phyloP scores from a whole-genome alignment of 305 asterid species.

The Salvia sclarea region DNA sequence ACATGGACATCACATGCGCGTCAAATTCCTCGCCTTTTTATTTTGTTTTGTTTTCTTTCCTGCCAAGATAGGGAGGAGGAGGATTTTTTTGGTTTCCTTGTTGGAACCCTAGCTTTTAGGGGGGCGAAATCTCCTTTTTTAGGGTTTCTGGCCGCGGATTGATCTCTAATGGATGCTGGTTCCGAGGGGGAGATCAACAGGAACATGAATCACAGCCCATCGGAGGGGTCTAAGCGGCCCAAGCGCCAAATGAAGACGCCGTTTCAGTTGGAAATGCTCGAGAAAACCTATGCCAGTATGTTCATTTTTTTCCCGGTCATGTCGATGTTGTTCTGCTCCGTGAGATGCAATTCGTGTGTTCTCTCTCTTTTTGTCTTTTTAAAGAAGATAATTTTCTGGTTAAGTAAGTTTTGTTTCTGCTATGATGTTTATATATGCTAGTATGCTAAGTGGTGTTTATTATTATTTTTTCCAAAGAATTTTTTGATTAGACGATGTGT shows the following conservation, averaged over 20 bases:
- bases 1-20: conserved; percentile 36
- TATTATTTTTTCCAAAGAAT: background rate
- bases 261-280: conserved; percentile 85
- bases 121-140: conserved; percentile 38
- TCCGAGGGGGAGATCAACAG: conserved; percentile 73
- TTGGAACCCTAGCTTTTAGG: conserved; percentile 44
- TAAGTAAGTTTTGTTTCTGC: conserved; percentile 13
- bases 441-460: conserved; percentile 3
- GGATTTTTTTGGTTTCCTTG: conserved; percentile 24
- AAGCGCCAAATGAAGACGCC: conserved; percentile 99
- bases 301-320: conserved; percentile 1
- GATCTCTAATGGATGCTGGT: conserved; percentile 73
- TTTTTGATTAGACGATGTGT: background rate
- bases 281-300: conserved; percentile 82
- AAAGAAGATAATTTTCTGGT: background rate
- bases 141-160: conserved; percentile 52
- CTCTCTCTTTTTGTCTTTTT: background rate
- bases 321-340: conserved; percentile 24
- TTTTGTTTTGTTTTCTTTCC: conserved; percentile 37
- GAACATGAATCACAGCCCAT: conserved; percentile 52
- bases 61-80: conserved; percentile 40
- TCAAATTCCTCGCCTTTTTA: conserved; percentile 37
- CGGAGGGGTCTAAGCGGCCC: conserved; percentile 78
- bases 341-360: conserved; percentile 16
- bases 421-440: conserved; percentile 5